Percentiles rank a stretch among this genome's conserved stretches.
Conservation (phyloP, 768 basidiomycete genomes). For the Termitomyces sp. region DNA sequence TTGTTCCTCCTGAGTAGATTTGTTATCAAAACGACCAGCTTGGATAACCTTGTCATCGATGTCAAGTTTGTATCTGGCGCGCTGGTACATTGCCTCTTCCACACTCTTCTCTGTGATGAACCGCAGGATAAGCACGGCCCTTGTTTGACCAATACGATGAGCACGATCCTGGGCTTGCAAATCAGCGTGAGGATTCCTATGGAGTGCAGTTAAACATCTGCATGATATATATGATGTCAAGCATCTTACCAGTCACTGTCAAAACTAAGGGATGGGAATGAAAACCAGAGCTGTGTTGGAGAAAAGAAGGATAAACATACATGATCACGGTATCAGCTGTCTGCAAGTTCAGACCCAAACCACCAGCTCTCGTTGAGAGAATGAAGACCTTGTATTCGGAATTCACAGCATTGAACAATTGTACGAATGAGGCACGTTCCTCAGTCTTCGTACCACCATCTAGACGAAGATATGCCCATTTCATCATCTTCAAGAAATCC, state of each 20-base stretch:
- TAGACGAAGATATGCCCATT: conserved; percentile 85
- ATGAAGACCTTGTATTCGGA: conserved; percentile 92
- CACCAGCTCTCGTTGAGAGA: conserved; percentile 89
- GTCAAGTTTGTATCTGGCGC: conserved; percentile 93
- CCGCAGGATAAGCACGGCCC: conserved; percentile 92
- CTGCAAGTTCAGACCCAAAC: conserved; percentile 91
- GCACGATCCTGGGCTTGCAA: conserved; percentile 99
- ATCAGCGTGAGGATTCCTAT: conserved; percentile 97
- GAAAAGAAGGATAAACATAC: conserved; percentile 35
- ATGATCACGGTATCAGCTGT: conserved; percentile 97
- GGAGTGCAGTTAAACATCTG: neutral
- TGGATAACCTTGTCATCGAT: conserved; percentile 99
- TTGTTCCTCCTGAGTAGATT: conserved; percentile 96
- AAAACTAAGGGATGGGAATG: conserved; percentile 40
- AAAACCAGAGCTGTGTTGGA: neutral
- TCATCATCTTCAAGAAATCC: conserved; percentile 86
- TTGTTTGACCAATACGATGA: conserved; percentile 99
- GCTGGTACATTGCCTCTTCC: conserved; percentile 95
- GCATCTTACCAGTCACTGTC: conserved; percentile 63
- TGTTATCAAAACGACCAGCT: conserved; percentile 98
- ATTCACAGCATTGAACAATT: conserved; percentile 82
- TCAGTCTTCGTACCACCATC: conserved; percentile 97
- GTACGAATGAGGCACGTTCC: conserved; percentile 83
- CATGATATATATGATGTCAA: neutral
- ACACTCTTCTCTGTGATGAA: conserved; percentile 98